Conservation (phyloP, 2,329 filamentous ascomycete genomes). For the Penicillium sp. region DNA sequence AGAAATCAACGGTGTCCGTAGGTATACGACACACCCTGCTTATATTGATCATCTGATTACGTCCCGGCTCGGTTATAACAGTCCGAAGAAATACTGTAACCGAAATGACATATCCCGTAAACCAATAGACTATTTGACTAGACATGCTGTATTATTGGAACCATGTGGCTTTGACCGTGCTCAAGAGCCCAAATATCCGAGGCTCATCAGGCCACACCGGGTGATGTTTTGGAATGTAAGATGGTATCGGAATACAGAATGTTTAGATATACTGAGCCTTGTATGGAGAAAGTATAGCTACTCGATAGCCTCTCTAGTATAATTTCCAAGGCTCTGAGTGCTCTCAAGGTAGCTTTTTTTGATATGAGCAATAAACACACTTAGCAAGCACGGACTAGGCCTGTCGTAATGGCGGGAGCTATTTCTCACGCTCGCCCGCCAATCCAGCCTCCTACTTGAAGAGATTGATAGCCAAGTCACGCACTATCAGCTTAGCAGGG, state of each 20-base stretch:
- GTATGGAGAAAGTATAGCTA: background rate
- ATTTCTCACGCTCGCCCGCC: too few relatives aligned
- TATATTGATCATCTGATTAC: background rate
- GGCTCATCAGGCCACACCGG: slow-evolving; percentile 1
- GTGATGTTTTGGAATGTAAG: slow-evolving; percentile 14
- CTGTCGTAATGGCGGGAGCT: too few relatives aligned
- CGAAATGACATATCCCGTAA: background rate
- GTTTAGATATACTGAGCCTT: background rate
- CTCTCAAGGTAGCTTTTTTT: background rate
- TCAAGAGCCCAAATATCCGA: background rate
- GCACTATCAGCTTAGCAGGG: too few relatives aligned
- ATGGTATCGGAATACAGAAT: slow-evolving; percentile 17
- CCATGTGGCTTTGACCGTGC: background rate
- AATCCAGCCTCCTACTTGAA: too few relatives aligned
- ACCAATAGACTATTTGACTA: background rate
- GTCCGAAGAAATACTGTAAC: background rate
- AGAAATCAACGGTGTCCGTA: background rate
- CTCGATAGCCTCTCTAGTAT: background rate
- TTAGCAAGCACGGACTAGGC: too few relatives aligned
- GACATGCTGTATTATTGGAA: background rate
- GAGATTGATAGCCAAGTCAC: too few relatives aligned
- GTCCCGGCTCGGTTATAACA: background rate
- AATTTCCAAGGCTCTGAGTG: too few relatives aligned
- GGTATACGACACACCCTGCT: background rate
- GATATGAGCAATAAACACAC: too few relatives aligned